phyloP scores from a whole-genome alignment of 2,329 filamentous ascomycete species.

The Podosphaera aphanis region DNA sequence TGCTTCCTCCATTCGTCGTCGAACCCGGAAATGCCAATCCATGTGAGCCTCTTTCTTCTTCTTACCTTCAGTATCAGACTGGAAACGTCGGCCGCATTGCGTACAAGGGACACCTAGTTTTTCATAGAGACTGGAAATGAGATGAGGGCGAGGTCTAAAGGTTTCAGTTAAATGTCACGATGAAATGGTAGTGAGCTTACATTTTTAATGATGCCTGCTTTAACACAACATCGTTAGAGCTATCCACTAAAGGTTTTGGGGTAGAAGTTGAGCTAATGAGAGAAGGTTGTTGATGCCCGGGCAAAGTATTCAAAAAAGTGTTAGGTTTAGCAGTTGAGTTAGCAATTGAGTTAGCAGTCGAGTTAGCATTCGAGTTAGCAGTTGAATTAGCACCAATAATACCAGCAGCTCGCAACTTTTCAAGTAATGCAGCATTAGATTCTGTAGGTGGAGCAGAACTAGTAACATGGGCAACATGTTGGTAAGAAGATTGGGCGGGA shows the following conservation, averaged over 20 bases:
- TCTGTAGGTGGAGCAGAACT: slow-evolving; percentile 19
- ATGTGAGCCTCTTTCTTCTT: slow-evolving; percentile 77
- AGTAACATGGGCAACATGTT: slow-evolving; percentile 18
- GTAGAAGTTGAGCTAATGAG: neutral
- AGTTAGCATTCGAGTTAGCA: slow-evolving; percentile 19
- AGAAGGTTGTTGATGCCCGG: slow-evolving; percentile 17
- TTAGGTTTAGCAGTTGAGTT: slow-evolving; percentile 20
- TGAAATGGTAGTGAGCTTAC: slow-evolving; percentile 23
- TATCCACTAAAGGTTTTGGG: slow-evolving; percentile 7
- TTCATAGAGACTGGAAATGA: slow-evolving; percentile 56
- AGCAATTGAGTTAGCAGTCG: slow-evolving; percentile 21
- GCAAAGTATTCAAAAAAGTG: slow-evolving; percentile 16
- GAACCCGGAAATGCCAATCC: slow-evolving; percentile 95
- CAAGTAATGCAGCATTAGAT: slow-evolving; percentile 28
- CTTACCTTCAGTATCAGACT: slow-evolving; percentile 50
- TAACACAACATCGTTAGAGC: slow-evolving; percentile 29
- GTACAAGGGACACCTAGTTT: slow-evolving; percentile 68
- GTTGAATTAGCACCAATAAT: slow-evolving; percentile 29
- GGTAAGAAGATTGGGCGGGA: slow-evolving; percentile 18
- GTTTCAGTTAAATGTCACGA: slow-evolving; percentile 4
- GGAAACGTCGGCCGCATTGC: slow-evolving; percentile 76
- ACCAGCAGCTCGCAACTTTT: slow-evolving; percentile 44
- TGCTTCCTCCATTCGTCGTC: slow-evolving; percentile 68
- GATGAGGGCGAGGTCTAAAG: slow-evolving; percentile 43
- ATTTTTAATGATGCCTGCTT: slow-evolving; percentile 49